Evolutionary conservation across 2,329 filamentous ascomycete species (phyloP), one percentile per base, ranked within the genome.

Genomic region (Seiridium cupressi): DNA sequence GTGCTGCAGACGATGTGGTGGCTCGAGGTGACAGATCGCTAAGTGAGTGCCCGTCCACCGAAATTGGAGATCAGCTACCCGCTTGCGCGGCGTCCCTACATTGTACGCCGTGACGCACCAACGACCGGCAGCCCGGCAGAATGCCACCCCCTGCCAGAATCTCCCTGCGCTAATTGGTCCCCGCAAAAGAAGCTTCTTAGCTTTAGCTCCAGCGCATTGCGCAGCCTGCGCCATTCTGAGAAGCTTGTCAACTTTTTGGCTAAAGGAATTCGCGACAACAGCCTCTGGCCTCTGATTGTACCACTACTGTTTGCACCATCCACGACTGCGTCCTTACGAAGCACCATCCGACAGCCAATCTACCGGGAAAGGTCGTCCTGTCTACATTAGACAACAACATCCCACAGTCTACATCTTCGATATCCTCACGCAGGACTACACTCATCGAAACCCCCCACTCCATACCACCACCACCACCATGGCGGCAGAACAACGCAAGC

Each of bases 401-500:
- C 18, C 18, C 18, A 26, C 18, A 26, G 18, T 26, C 18, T 2
- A 26, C 18, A 26, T 26, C 18, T 26, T 26, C 18, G 18, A 26
- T 18, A 8, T 2, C 18, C 31, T 6, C 35, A 4, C 55, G 4
- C 42, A 32, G 5, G 32, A 34, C 26, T 10, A 11, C 8, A 31
- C 44, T 49, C 44, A 9, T 6, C 32, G 8, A 10, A 31, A 4
- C 31, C 34, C 11, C 35, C 57, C 13, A 55, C 34, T 51, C 10
- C 51, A 18, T 7, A 58, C 62, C 38, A 59, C 5, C 44, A 18
- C 36, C 46, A 11, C 51, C 61, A 77, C 55, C 68, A 97, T 98
- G 94, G 94, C 94, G 60, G 93, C 94, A 66, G 95, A 99, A 87
- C 94, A 97, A 79, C 89, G 95, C 74, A 96, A 96, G 86, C 89